Evolutionary conservation across 306 rosid genomes (phyloP), one percentile per base, ranked within the genome.

Genomic region (Erythrophleum fordii): DNA sequence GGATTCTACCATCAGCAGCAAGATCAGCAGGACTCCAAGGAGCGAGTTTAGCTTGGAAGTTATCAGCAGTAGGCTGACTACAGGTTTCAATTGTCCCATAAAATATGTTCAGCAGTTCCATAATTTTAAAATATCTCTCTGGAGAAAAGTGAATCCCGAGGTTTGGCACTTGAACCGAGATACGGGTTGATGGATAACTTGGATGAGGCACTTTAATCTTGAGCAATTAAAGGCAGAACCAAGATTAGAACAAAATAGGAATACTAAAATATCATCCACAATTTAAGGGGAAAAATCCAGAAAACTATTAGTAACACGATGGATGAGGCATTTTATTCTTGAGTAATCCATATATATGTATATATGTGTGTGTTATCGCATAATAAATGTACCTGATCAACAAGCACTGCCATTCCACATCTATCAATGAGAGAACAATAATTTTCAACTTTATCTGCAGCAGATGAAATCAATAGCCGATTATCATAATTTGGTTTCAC

Each of bases 171-270:
- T 93, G 98, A 87, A 93, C 82, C 69, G 96, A 93, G 60, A 93
- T 51, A 78, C 93, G 89, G 59, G 97, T 95, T 60, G 98, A 90
- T 2, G 99, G 99, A 65, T 89, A 93, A 79, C 87, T 89, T 56
- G 99, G 99, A 83, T 95, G 98, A 61, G 97, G 97, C 79, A 95
- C 93, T 88, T 90, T 93, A 77, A 95, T 92, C 99, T 95, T 82
- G 71, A 80, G 51, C 44, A 73, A 75, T 68, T 55, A 73, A 58
- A 79, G 26, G 42, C 29, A 77, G 3, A 69, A 78, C 60, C 72
- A 80, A 6, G 28, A 65, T 72, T 35, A 77, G 84, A 81, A 61
- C 44, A 61, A 60, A 62, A 34, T 51, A 46, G 26, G 35, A 53
- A 65, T 11, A 82, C 59, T 12, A 76, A 61, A 56, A 28, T 31